Percentiles rank a stretch among this genome's conserved stretches.
phyloP scores from a whole-genome alignment of 78 protist species.

The Dictyostelium discoideum region DNA sequence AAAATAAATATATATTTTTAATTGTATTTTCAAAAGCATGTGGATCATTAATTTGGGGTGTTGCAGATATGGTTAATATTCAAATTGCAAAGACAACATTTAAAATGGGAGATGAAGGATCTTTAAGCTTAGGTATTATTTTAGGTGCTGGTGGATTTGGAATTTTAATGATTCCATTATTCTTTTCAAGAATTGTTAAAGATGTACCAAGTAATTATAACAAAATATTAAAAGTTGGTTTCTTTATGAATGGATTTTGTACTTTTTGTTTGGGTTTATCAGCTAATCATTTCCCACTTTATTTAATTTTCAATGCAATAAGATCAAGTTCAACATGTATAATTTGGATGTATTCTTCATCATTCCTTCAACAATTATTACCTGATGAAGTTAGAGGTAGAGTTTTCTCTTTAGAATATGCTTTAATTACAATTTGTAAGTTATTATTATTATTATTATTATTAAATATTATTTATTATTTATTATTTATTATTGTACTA shows the following conservation, averaged over 20 bases:
- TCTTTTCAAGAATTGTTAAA: constrained; percentile 49
- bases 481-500: not conserved
- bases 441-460: not conserved
- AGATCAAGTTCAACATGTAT: constrained; percentile 65
- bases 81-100: constrained; percentile 12
- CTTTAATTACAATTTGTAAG: constrained; percentile 8
- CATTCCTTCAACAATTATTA: constrained; percentile 40
- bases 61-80: constrained; percentile 15
- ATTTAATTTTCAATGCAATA: constrained; percentile 42
- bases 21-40: constrained; percentile 32
- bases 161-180: constrained; percentile 29
- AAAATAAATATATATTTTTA: constrained; percentile 21
- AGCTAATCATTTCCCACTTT: constrained; percentile 20
- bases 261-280: constrained; percentile 48
- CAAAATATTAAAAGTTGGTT: constrained; percentile 38
- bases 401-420: constrained; percentile 56
- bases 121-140: constrained; percentile 23
- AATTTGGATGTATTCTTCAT: constrained; percentile 49
- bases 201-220: constrained; percentile 38
- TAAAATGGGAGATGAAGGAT: not conserved
- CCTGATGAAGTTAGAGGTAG: constrained; percentile 66
- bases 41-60: constrained; percentile 49
- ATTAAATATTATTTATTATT: no score
- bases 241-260: constrained; percentile 31
- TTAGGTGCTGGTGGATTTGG: constrained; percentile 65